phyloP scores from a whole-genome alignment of 441 rosid genomes.

The Aquilaria agallochum region DNA sequence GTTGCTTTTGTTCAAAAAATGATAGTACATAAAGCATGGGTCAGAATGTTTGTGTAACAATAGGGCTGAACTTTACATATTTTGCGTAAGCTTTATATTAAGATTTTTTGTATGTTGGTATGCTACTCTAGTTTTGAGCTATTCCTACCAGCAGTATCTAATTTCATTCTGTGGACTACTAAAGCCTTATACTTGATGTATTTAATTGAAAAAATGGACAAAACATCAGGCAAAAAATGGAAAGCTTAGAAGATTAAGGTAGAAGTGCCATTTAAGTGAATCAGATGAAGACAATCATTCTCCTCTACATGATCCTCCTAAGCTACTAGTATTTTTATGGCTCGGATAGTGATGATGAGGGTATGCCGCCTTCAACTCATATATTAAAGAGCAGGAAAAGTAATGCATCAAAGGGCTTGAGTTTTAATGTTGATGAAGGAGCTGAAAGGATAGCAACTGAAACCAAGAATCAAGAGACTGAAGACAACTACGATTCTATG shows the following conservation, averaged over 20 bases:
- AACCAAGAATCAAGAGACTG: conserved; percentile 7
- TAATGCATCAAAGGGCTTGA: conserved; percentile 19
- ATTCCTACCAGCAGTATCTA: too few species aligned
- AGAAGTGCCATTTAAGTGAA: conserved; percentile 35
- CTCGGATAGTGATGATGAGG: conserved; percentile 27
- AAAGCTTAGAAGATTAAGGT: conserved; percentile 39
- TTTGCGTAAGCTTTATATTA: too few species aligned
- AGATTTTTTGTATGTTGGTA: too few species aligned
- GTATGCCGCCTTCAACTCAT: conserved; percentile 22
- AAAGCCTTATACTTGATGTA: conserved; percentile 1
- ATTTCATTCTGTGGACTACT: too few species aligned
- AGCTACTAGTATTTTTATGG: conserved; percentile 7
- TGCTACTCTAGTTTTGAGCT: too few species aligned
- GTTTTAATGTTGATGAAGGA: conserved; percentile 13
- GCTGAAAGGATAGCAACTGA: conserved; percentile 17
- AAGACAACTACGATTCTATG: conserved; percentile 4
- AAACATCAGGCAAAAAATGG: conserved; percentile 18
- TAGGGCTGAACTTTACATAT: too few species aligned
- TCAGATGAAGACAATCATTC: conserved; percentile 38
- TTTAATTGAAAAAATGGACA: conserved; percentile 25
- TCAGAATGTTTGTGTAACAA: neutral
- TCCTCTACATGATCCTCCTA: conserved; percentile 8
- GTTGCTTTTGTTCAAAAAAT: too few species aligned
- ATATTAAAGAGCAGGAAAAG: conserved; percentile 9
- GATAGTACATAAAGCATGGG: too few species aligned